Evolutionary conservation across 2,329 filamentous ascomycete genomes (phyloP), one percentile per base, ranked within the genome.

Genomic region (Nothopassalora personata): DNA sequence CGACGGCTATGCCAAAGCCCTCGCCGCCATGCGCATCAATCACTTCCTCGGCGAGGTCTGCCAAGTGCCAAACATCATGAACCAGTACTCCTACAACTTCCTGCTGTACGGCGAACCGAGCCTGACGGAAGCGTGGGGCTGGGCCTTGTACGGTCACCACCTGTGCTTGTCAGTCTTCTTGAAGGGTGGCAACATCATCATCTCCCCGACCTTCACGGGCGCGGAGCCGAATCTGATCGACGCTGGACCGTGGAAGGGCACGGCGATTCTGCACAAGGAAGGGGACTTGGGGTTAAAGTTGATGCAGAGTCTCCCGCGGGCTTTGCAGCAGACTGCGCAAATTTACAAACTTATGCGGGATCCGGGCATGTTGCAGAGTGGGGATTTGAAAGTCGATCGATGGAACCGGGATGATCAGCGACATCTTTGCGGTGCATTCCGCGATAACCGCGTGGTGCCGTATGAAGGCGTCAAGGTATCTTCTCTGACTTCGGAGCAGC

Each of bases 341-440:
- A 75, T 83, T 0, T 91, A 83, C 71, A 79, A 80, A 55, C 64
- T 77, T 0, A 79, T 91, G 75, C 78, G 81, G 27, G 88, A 90
- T 58, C 81, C 83, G 0, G 79, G 75, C 0, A 90, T 91, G 87
- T 83, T 81, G 2, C 74, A 76, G 53, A 74, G 72, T 27, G 77
- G 77, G 3, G 69, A 78, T 56, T 64, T 80, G 33, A 69, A 73
- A 13, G 71, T 70, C 11, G 86, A 85, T 9, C 81, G 88, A 7
- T 92, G 88, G 88, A 92, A 92, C 71, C 86, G 86, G 64, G 88
- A 91, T 67, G 89, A 93, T 71, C 88, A 92, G 75, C 81, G 89
- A 5, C 89, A 92, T 67, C 71, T 91, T 4, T 90, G 88, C 70
- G 89, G 90, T 36, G 89, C 89, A 0, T 90, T 88, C 70, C 82